Evolutionary conservation across 805 yeast species (phyloP), one percentile per base, ranked within the genome.

Genomic region (Scheffersomyces amazonensis): DNA sequence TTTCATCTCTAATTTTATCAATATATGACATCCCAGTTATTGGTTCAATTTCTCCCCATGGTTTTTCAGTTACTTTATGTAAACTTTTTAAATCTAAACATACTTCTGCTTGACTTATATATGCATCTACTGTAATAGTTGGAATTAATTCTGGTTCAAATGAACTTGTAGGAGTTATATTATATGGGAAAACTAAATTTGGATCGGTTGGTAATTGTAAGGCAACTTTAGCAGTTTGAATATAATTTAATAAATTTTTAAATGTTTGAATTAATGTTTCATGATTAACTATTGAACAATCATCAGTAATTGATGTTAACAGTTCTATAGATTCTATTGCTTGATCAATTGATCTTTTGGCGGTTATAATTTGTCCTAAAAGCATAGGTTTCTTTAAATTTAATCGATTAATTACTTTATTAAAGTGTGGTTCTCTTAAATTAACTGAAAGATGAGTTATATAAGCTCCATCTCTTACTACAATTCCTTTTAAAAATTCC

Each of bases 51-150:
- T 69, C 60, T 42, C 74, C 62, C 90, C 90, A 84, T 1, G 90
- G 90, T 40, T 64, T 66, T 42, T 74, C 78, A 0, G 69, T 69
- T 7, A 83, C 71, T 16, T 59, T 59, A 23, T 60, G 64, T 25
- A 83, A 52, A 36, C 72, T 71, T 50, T 78, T 75, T 40, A 81
- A 58, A 37, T 83, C 89, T 5, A 82, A 57, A 17, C 81, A 69
- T 3, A 83, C 53, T 49, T 84, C 89, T 16, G 82, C 79, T 53
- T 79, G 82, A 44, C 73, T 68, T 16, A 83, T 60, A 37, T 75
- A 75, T 19, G 82, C 48, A 49, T 84, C 91, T 30, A 83, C 52
- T 2, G 81, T 62, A 4, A 81, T 61, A 2, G 62, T 53, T 11
- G 79, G 75, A 5, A 46, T 30, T 33, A 80, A 49, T 17, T 56